Evolutionary conservation across 257 asterid species (phyloP).

Genomic region (Forsythia viridissima): DNA sequence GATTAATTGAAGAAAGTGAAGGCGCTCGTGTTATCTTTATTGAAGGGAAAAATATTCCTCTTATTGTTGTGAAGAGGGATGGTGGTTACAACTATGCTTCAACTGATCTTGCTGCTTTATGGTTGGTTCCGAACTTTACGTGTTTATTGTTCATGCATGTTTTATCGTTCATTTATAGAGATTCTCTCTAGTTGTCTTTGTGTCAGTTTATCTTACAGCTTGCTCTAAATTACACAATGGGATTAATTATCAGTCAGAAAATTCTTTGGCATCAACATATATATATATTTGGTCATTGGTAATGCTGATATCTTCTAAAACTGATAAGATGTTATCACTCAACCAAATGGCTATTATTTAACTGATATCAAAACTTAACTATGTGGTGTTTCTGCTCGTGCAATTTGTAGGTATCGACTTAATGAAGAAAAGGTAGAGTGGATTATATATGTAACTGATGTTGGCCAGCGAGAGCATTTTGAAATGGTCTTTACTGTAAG

Average conservation of each 20-base stretch:
- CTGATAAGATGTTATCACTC: background rate
- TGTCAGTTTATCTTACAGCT: background rate
- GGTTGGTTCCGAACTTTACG: constrained; percentile 51
- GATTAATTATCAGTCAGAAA: background rate
- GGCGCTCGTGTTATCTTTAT: constrained; percentile 95
- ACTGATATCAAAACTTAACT: constrained; percentile 17
- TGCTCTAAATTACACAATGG: background rate
- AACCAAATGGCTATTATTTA: background rate
- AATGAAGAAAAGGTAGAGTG: constrained; percentile 92
- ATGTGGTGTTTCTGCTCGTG: constrained; percentile 18
- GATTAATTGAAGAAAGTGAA: constrained; percentile 81
- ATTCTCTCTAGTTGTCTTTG: constrained; percentile 13
- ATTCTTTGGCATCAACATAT: background rate
- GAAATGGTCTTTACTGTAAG: constrained; percentile 91
- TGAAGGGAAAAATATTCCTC: constrained; percentile 75
- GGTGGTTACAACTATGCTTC: constrained; percentile 97
- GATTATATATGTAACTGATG: constrained; percentile 90
- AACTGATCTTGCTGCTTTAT: constrained; percentile 87
- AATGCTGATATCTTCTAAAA: constrained; percentile 3
- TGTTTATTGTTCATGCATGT: background rate
- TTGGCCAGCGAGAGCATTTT: constrained; percentile 91
- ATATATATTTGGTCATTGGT: background rate
- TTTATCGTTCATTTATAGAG: constrained; percentile 17
- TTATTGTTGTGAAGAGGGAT: constrained; percentile 89
- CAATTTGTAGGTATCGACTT: constrained; percentile 72